These are phyloP conservation scores for Colletotrichum sp. DNA, from an alignment of 2,329 filamentous ascomycete species.

Conservation along the genomic window DNA sequence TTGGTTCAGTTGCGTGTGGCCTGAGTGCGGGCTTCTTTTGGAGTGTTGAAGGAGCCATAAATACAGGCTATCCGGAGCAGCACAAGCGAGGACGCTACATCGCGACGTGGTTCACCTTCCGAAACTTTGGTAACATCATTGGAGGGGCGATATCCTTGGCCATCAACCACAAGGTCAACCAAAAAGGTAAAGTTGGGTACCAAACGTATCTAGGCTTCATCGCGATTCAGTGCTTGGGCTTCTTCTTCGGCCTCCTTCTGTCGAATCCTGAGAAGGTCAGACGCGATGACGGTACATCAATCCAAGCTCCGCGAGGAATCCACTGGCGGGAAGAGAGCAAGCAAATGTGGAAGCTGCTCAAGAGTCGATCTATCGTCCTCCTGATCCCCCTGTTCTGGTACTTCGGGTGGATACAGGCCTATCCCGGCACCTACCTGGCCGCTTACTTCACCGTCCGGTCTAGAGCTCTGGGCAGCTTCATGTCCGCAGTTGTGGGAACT, in stretches of 20 bases:
- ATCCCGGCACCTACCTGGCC: constrained; percentile 43
- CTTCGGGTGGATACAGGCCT: constrained; percentile 40
- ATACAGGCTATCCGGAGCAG: constrained; percentile 67
- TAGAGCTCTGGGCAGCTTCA: constrained; percentile 37
- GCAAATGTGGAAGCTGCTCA: constrained; percentile 38
- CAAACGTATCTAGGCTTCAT: constrained; percentile 50
- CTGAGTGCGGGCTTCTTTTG: constrained; percentile 70
- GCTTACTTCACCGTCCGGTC: constrained; percentile 47
- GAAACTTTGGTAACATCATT: constrained; percentile 47
- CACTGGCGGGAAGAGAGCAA: constrained; percentile 25
- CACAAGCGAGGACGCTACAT: constrained; percentile 62
- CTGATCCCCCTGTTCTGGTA: constrained; percentile 34
- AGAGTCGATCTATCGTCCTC: constrained; percentile 33
- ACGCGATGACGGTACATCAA: constrained; percentile 43
- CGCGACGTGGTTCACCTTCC: constrained; percentile 51
- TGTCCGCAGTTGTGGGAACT: constrained; percentile 42
- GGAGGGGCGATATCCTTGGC: constrained; percentile 55
- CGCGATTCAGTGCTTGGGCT: constrained; percentile 49
- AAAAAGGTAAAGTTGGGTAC: constrained; percentile 39
- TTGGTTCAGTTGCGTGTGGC: constrained; percentile 36
- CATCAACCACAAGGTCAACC: constrained; percentile 43
- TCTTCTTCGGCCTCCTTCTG: constrained; percentile 44
- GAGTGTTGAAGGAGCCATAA: constrained; percentile 71
- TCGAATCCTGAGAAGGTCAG: constrained; percentile 49
- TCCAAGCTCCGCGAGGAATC: constrained; percentile 31